Conservation (phyloP, 139 green algal species). For the Pseudopediastrum boryanum region DNA sequence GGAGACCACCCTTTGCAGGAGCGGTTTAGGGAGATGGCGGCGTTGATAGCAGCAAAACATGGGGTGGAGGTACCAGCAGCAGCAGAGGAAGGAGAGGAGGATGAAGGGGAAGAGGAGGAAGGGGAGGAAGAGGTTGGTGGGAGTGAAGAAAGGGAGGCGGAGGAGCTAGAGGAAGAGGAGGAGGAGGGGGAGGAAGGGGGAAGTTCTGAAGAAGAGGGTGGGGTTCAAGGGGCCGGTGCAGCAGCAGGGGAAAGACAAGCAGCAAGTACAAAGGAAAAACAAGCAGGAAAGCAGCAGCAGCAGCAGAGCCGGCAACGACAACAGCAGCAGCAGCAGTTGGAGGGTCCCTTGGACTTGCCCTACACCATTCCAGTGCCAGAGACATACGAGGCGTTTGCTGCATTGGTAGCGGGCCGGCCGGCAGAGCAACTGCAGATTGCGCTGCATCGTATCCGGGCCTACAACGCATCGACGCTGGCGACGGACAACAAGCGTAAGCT, state of each 20-base stretch:
- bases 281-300: conserved; percentile 14
- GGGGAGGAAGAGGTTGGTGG: conserved; percentile 23
- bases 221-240: no score
- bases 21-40: conserved; percentile 41
- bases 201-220: conserved; percentile 10
- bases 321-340: background rate
- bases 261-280: background rate
- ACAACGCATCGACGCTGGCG: conserved; percentile 74
- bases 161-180: conserved; percentile 34
- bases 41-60: conserved; percentile 53
- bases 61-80: conserved; percentile 26
- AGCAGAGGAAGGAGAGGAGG: conserved; percentile 12
- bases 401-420: conserved; percentile 49
- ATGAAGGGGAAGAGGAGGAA: conserved; percentile 16
- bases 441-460: conserved; percentile 78
- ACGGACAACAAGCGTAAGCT: conserved; percentile 77
- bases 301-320: background rate
- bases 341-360: conserved; percentile 70
- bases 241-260: background rate
- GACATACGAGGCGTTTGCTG: conserved; percentile 63
- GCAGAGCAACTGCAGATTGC: conserved; percentile 64
- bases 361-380: conserved; percentile 81
- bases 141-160: conserved; percentile 36
- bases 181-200: conserved; percentile 24
- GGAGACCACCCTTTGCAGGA: conserved; percentile 79